Base-by-base conservation (phyloP, 1,284 basidiomycete species). In the Omphalotus olearius region DNA sequence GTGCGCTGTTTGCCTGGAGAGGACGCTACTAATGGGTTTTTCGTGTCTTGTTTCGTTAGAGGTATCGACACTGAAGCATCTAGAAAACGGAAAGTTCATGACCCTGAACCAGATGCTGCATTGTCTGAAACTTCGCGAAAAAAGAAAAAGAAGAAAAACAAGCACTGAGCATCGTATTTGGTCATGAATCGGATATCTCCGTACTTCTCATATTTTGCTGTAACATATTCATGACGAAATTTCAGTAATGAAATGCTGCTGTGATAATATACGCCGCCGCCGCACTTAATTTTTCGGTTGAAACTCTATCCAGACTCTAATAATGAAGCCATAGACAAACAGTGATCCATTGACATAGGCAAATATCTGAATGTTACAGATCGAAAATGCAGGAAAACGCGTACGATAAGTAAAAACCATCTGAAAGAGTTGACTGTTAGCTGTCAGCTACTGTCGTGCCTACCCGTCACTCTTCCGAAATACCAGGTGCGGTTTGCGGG, bases 21-120 rank as follows among this genome's bases (percentile, higher is more conserved):
- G 55, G 93, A 97, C 63, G 81, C 79, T 38, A 97, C 93, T 14
- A 97, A 97, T 64, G 94, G 94, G 0, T 98, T 97, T 72, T 97
- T 97, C 60, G 93, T 98, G 17, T 83, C 91, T 23, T 91, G 92
- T 66, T 93, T 96, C 63, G 71, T 91, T 41, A 74, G 72, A 51
- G n/a, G 38, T 35, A 23, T 39, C 36, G 16, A 28, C 42, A 40
- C 20, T 30, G 42, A 33, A 33, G 30, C 3, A 33, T 33, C 30
- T 33, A 33, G 30, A 33, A 16, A 55, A 52, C 23, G 26, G 37
- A 25, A 42, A 40, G 23, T 17, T 16, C n/a, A 70, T 55, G 53
- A 52, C 38, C 9, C 28, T 9, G 50, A 51, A 48, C 33, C 16
- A 9, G 52, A 33, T 17, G 28, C 16, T 23, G 28, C 16, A 18